Evolutionary conservation across 192 early-diverging fungal species (phyloP), one percentile per base, ranked within the genome.

Genomic region (Linnemannia schmuckeri): DNA sequence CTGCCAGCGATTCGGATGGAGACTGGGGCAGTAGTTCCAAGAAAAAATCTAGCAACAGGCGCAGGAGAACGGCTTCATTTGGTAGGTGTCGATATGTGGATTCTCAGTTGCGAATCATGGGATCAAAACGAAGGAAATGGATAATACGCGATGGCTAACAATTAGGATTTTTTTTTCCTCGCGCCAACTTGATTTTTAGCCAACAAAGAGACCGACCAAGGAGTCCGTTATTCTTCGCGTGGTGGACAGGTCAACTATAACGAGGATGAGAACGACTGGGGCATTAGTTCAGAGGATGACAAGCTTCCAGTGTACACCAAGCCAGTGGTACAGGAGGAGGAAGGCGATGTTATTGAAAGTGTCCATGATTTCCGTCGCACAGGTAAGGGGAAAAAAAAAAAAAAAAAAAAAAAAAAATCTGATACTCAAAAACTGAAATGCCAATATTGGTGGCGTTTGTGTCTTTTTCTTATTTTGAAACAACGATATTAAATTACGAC

Each of bases 311-410:
- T 78, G n/a, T 81, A 81, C 37, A 81, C 40, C 42, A 82, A 82
- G 61, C 72, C 72, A 44, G 72, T 79, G 22, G 76, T 74, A 9
- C 87, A 70, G 75, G 85, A 88, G 55, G 88, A 91, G 35, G 92
- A 94, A 74, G 91, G 87, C 20, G 89, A 93, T 79, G 89, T 89
- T n/a, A 93, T 93, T 70, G 91, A 94, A 54, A 91, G 88, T 70
- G 76, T 93, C n/a, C 85, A 89, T 82, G 89, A 93, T 75, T 90
- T 91, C 63, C 85, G 89, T 47, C 75, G 89, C 5, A 24, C 71
- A 75, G 87, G 89, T 89, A 79, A 46, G 84, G 75, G 70, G 44
- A 9, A 8, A 37, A 74, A 46, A 22, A 8, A 69, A 18, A 17
- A 12, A 46, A 74, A 46, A 9, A 8, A 37, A 74, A 46, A 22